Percentiles rank a stretch among this genome's conserved stretches.
phyloP scores from a whole-genome alignment of 805 yeast genomes.

The Sugiyamaella marilandica region DNA sequence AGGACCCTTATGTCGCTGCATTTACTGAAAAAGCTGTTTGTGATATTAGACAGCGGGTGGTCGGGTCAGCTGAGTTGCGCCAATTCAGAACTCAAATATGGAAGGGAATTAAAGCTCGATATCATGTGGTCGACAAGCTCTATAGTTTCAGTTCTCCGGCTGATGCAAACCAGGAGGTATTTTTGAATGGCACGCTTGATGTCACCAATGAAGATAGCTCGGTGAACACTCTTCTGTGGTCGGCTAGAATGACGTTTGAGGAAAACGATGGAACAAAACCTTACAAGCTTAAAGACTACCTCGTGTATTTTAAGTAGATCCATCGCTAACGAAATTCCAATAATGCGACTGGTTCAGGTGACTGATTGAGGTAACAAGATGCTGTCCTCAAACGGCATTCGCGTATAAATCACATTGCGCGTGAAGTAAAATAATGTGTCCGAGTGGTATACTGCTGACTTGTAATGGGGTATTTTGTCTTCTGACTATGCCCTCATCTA shows the following conservation, averaged over 20 bases:
- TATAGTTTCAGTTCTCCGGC: not conserved
- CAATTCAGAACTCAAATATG: not conserved
- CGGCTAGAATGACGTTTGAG: not conserved
- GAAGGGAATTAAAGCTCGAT: not conserved
- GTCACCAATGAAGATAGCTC: not conserved
- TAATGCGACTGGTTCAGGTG: too few species aligned
- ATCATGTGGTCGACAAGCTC: not conserved
- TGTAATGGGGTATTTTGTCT: too few species aligned
- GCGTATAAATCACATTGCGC: too few species aligned
- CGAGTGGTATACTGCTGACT: too few species aligned
- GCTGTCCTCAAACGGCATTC: too few species aligned
- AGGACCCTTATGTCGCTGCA: not conserved
- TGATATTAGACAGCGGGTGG: not conserved
- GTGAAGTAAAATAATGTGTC: too few species aligned
- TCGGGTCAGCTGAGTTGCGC: not conserved
- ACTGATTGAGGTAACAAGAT: too few species aligned
- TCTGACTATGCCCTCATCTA: too few species aligned
- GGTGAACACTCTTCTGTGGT: not conserved
- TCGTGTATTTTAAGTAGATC: not conserved
- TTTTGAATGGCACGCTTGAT: not conserved
- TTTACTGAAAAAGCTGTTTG: not conserved
- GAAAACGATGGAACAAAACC: not conserved
- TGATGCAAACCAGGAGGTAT: not conserved
- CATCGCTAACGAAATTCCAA: too few species aligned
- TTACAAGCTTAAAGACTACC: not conserved